Percentiles rank a stretch among this genome's conserved stretches.
phyloP scores from a whole-genome alignment of 495 filamentous ascomycete species.

The Daldinia decipiens region DNA sequence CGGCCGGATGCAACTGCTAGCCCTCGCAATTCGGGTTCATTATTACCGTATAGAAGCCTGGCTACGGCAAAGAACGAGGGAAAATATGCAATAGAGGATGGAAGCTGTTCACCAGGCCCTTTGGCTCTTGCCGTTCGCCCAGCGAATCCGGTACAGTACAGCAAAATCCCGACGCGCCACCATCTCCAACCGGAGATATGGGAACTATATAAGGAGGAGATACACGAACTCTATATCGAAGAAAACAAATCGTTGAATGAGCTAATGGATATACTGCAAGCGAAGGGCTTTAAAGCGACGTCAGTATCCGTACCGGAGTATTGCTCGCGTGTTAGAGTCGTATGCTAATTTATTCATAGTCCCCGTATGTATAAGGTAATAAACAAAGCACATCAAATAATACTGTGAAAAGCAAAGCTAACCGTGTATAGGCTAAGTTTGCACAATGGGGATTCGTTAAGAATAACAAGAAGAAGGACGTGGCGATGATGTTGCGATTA shows the following conservation, averaged over 20 bases:
- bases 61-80: background rate
- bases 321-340: background rate
- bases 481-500: constrained; percentile 44
- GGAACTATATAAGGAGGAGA: constrained; percentile 45
- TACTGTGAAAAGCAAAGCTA: background rate
- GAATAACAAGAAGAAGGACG: constrained; percentile 49
- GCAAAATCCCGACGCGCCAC: constrained; percentile 44
- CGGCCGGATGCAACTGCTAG: background rate
- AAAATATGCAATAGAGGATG: constrained; percentile 7
- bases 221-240: constrained; percentile 44
- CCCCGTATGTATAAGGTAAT: constrained; percentile 48
- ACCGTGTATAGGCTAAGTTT: constrained; percentile 31
- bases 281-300: constrained; percentile 44
- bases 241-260: constrained; percentile 43
- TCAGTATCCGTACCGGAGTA: constrained; percentile 23
- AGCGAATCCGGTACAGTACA: background rate
- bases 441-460: constrained; percentile 49
- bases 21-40: background rate
- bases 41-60: constrained; percentile 7
- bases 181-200: constrained; percentile 40
- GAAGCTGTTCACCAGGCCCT: background rate
- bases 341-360: constrained; percentile 25
- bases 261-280: constrained; percentile 45
- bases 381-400: background rate
- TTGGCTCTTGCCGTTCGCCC: constrained; percentile 2